Conservation (phyloP, 139 green algal genomes). For the Edaphochlamys debaryana region DNA sequence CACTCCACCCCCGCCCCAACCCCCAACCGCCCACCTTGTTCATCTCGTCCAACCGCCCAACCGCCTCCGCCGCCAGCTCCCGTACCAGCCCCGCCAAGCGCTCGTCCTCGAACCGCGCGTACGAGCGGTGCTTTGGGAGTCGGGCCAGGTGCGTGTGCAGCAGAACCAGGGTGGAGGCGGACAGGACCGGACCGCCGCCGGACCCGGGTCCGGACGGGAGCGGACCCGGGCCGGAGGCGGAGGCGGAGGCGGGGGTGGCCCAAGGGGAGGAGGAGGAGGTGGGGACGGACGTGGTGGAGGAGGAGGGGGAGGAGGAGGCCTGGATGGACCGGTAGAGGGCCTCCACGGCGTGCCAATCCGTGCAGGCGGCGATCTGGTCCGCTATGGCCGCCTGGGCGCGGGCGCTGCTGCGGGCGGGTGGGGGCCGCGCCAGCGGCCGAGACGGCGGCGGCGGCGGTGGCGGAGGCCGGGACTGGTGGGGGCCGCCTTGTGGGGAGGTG, state of each 20-base stretch:
- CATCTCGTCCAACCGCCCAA: neutral
- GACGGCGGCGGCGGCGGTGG: neutral
- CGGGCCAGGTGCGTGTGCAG: neutral
- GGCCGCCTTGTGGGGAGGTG: too few species aligned
- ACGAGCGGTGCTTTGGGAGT: neutral
- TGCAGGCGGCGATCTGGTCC: neutral
- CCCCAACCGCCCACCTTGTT: neutral
- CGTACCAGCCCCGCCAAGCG: neutral
- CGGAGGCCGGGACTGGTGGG: neutral
- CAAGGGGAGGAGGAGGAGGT: neutral
- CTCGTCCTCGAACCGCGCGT: slow-evolving; percentile 26
- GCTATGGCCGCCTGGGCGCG: neutral
- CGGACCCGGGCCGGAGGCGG: neutral
- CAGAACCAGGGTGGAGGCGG: neutral
- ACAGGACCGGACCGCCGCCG: neutral
- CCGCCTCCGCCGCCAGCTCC: slow-evolving; percentile 11
- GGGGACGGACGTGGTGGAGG: too few species aligned
- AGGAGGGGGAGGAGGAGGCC: neutral
- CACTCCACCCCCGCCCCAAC: too few species aligned
- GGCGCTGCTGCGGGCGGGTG: neutral
- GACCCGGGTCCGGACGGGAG: too few species aligned
- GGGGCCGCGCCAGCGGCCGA: neutral
- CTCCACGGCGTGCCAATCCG: slow-evolving; percentile 14
- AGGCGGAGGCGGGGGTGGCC: neutral
- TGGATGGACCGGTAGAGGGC: neutral